These are phyloP conservation scores for Trichosporon sp. DNA, from an alignment of 1,284 basidiomycete genomes.

Conservation along the genomic window DNA sequence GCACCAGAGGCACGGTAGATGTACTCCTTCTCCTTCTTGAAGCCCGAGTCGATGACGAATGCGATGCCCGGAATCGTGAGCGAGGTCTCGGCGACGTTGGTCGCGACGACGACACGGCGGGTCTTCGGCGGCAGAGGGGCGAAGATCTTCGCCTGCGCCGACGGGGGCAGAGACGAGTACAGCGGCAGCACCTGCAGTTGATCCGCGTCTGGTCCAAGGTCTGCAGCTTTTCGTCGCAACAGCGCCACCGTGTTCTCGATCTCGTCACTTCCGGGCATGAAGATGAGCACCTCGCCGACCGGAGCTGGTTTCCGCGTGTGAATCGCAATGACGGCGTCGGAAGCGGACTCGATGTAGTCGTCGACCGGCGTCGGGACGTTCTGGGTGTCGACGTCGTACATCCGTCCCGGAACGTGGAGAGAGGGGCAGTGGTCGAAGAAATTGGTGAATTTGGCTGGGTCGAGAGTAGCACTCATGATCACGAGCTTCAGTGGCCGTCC, in stretches of 20 bases:
- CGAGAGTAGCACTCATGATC: conserved; percentile 96
- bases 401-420: conserved; percentile 87
- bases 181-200: conserved; percentile 76
- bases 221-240: conserved; percentile 67
- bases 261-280: conserved; percentile 93
- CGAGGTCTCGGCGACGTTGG: conserved; percentile 97
- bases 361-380: conserved; percentile 71
- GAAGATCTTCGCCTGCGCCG: conserved; percentile 79
- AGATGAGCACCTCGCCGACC: conserved; percentile 84
- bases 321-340: conserved; percentile 88
- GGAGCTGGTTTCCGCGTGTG: conserved; percentile 71
- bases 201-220: conserved; percentile 64
- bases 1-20: conserved; percentile 73
- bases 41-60: conserved; percentile 93
- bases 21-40: conserved; percentile 93
- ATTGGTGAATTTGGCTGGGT: conserved; percentile 87
- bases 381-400: conserved; percentile 84
- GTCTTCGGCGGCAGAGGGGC: conserved; percentile 67
- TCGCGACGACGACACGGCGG: conserved; percentile 89
- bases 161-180: conserved; percentile 79
- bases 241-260: conserved; percentile 84
- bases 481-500: conserved; percentile 73
- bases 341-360: conserved; percentile 86
- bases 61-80: conserved; percentile 95
- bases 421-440: conserved; percentile 85